Evolutionary conservation across 176 grass and related monocot genomes (phyloP).

Genomic region (Cocos nucifera): DNA sequence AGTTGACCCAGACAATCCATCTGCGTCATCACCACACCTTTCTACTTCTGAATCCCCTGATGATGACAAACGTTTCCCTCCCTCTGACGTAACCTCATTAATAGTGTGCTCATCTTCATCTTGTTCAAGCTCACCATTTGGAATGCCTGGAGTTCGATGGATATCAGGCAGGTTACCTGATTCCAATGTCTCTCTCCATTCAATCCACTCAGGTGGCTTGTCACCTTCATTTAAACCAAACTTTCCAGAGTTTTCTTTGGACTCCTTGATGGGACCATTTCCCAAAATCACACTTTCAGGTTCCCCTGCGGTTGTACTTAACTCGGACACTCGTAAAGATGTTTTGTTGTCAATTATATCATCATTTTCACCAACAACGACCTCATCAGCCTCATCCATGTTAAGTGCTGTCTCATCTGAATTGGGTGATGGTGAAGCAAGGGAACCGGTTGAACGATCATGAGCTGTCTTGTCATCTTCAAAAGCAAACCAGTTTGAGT

Average conservation of each 20-base stretch:
- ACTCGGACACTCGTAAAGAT: constrained; percentile 7
- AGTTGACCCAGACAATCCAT: neutral
- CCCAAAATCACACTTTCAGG: constrained; percentile 11
- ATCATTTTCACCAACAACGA: constrained; percentile 23
- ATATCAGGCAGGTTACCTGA: neutral
- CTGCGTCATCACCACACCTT: neutral
- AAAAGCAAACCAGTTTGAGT: constrained; percentile 96
- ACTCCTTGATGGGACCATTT: constrained; percentile 20
- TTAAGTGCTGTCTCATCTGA: constrained; percentile 25
- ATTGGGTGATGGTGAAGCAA: constrained; percentile 46
- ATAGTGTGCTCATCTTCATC: constrained; percentile 8
- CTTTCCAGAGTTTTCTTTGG: neutral
- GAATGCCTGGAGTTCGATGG: constrained; percentile 4
- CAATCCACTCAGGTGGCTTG: constrained; percentile 14
- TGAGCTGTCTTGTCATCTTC: constrained; percentile 48
- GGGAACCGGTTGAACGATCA: constrained; percentile 15
- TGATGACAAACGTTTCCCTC: neutral
- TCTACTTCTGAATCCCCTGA: constrained; percentile 22
- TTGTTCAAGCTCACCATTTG: constrained; percentile 11
- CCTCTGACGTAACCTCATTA: neutral
- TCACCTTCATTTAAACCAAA: constrained; percentile 11
- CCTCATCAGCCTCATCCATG: constrained; percentile 15
- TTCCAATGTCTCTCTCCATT: constrained; percentile 13
- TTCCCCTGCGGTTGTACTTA: constrained; percentile 11
- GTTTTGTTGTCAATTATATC: constrained; percentile 5